phyloP scores from a whole-genome alignment of 1,284 basidiomycete species.

The Porphyrellus sp. region DNA sequence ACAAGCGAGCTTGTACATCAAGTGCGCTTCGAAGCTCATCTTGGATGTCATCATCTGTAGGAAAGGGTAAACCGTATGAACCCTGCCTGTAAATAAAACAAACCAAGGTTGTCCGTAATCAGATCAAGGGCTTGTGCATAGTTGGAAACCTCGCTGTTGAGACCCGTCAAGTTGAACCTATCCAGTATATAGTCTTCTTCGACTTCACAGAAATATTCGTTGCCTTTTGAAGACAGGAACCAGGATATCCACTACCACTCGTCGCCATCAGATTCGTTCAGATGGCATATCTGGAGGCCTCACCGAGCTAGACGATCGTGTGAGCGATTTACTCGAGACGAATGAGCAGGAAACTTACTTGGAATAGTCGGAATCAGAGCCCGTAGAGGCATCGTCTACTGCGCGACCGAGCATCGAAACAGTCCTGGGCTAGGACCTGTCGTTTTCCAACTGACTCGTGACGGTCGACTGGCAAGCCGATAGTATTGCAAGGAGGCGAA shows the following conservation, averaged over 20 bases:
- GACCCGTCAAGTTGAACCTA: slow-evolving; percentile 95
- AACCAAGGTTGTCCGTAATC: slow-evolving; percentile 91
- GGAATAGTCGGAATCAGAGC: slow-evolving; percentile 86
- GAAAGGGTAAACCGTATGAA: slow-evolving; percentile 1
- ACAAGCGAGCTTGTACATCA: slow-evolving; percentile 85
- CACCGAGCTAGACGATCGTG: slow-evolving; percentile 42
- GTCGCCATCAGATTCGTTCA: slow-evolving; percentile 16
- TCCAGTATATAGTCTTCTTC: slow-evolving; percentile 99
- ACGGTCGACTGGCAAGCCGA: slow-evolving; percentile 5
- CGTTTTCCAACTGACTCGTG: slow-evolving; percentile 28
- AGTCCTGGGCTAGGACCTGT: slow-evolving; percentile 17
- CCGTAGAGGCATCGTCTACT: slow-evolving; percentile 86
- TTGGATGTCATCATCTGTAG: slow-evolving; percentile 72
- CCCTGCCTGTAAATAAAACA: slow-evolving; percentile 24
- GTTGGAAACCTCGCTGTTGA: slow-evolving; percentile 95
- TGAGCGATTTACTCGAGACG: slow-evolving; percentile 11
- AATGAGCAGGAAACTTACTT: slow-evolving; percentile 51
- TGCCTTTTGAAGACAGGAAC: slow-evolving; percentile 96
- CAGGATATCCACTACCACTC: slow-evolving; percentile 86
- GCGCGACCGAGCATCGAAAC: slow-evolving; percentile 36
- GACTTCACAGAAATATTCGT: slow-evolving; percentile 99
- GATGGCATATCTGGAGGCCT: slow-evolving; percentile 16
- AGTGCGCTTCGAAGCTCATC: slow-evolving; percentile 76
- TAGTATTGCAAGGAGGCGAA: background rate
- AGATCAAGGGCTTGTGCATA: slow-evolving; percentile 93